Evolutionary conservation across 768 basidiomycete species (phyloP), one percentile per base, ranked within the genome.

Genomic region (Lactarius quietus): DNA sequence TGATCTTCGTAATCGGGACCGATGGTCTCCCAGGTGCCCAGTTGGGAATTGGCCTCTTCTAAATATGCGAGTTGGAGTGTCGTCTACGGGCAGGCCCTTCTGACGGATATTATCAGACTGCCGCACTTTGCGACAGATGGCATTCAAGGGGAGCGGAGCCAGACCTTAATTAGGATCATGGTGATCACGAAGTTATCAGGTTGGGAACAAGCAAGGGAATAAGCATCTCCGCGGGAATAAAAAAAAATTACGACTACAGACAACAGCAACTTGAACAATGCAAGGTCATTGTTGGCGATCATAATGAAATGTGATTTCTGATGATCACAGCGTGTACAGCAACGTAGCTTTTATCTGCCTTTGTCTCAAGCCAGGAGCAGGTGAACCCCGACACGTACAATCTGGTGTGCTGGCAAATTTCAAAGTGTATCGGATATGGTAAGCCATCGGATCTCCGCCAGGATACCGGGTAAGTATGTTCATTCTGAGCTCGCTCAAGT

Each of bases 321-420:
- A 41, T 36, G 56, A 57, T 45, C 8, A 57, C 38, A 43, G 48
- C 41, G 17, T 39, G 52, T 33, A 39, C 57, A 36, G 57, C n/a
- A 51, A 36, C 15, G 8, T 26, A 33, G 31, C 41, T 18, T 52
- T 31, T 29, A 39, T 28, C 23, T 48, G 20, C 45, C 28, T 15
- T 35, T 62, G 43, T 8, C 52, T 39, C 51, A 15, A 26, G 57
- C 8, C 6, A 31, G 61, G 65, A 66, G 57, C 65, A 61, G 33
- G 65, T 57, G 56, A 52, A 62, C 65, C 57, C 39, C 57, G 39
- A 64, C 39, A 38, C n/a, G 45, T 35, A n/a, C 20, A 33, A 55
- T 38, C 61, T 38, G 48, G 12, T 62, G 65, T 31, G 61, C 65
- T 62, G 61, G 61, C 65, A 62, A 62, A 66, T 62, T 66, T 66